Conservation (phyloP, 2,329 filamentous ascomycete genomes). For the Apiospora malaysiana region DNA sequence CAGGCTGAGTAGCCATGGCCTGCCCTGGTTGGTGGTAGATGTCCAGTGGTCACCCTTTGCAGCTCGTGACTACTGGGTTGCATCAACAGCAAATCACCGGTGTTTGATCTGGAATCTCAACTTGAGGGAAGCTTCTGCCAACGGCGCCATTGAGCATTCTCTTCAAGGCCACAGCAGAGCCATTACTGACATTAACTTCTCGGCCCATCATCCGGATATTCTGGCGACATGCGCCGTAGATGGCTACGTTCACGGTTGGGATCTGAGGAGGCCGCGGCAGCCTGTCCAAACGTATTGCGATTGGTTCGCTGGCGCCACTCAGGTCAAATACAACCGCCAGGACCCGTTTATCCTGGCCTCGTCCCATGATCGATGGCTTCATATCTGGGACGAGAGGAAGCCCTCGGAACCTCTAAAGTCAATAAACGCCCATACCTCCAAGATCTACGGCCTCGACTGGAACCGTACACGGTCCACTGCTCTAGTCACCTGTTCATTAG, state of each 20-base stretch:
- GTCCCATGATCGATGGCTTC: constrained; percentile 84
- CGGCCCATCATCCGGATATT: constrained; percentile 86
- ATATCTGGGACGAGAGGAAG: constrained; percentile 89
- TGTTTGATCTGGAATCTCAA: constrained; percentile 94
- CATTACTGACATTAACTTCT: constrained; percentile 97
- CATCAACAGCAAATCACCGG: constrained; percentile 92
- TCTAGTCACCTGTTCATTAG: constrained; percentile 86
- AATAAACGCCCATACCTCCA: constrained; percentile 87
- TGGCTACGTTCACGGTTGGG: constrained; percentile 93
- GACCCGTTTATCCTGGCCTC: constrained; percentile 88
- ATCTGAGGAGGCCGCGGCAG: constrained; percentile 75
- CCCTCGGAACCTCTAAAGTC: constrained; percentile 79
- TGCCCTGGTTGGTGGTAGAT: constrained; percentile 94
- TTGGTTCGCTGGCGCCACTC: constrained; percentile 91
- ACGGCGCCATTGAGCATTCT: constrained; percentile 81
- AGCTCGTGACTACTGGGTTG: constrained; percentile 88
- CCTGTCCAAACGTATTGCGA: constrained; percentile 85
- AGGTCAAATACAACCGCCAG: constrained; percentile 93
- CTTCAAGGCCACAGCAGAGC: constrained; percentile 85
- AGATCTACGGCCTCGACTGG: constrained; percentile 97
- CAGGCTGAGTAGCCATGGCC: constrained; percentile 79
- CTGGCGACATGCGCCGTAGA: constrained; percentile 92
- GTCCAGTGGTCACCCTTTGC: constrained; percentile 98
- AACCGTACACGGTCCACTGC: constrained; percentile 76
- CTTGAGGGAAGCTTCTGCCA: constrained; percentile 73